These are phyloP conservation scores for Nyctanthes arbortristis DNA, from an alignment of 257 asterid species.

Conservation along the genomic window DNA sequence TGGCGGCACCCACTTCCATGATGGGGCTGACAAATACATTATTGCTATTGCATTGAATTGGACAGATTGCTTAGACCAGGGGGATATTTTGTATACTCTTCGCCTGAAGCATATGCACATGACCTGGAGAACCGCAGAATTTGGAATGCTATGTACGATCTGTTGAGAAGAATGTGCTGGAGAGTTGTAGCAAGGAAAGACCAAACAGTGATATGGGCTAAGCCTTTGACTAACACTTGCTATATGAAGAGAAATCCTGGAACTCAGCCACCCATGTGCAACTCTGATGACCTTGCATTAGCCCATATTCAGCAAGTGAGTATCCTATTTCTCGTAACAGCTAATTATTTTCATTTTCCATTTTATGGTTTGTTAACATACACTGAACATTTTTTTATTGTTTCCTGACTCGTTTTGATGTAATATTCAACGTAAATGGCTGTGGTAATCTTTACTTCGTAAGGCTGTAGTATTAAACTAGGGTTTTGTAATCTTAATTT, in stretches of 20 bases:
- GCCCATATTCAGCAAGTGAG: slow-evolving; percentile 78
- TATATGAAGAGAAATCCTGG: slow-evolving; percentile 63
- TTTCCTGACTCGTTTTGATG: neutral
- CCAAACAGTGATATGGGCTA: slow-evolving; percentile 94
- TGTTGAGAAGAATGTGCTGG: slow-evolving; percentile 90
- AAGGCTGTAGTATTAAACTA: neutral
- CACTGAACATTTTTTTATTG: neutral
- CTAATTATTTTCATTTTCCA: slow-evolving; percentile 6
- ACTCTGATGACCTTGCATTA: slow-evolving; percentile 78
- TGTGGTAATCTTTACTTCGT: neutral
- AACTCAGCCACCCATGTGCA: slow-evolving; percentile 67
- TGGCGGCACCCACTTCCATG: slow-evolving; percentile 94
- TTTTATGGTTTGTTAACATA: neutral
- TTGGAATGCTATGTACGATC: slow-evolving; percentile 76
- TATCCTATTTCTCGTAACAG: slow-evolving; percentile 12
- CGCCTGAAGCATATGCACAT: slow-evolving; percentile 93
- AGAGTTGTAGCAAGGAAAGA: slow-evolving; percentile 73
- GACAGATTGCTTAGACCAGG: slow-evolving; percentile 95
- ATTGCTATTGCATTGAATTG: slow-evolving; percentile 80
- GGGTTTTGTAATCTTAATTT: no score
- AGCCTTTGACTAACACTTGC: slow-evolving; percentile 80
- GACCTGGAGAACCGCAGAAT: slow-evolving; percentile 78
- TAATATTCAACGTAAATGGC: slow-evolving; percentile 7
- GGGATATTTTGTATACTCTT: slow-evolving; percentile 87
- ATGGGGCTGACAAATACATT: slow-evolving; percentile 88